Evolutionary conservation across 371 early-diverging fungal species (phyloP).

Genomic region (Capillidium heterosporum): DNA sequence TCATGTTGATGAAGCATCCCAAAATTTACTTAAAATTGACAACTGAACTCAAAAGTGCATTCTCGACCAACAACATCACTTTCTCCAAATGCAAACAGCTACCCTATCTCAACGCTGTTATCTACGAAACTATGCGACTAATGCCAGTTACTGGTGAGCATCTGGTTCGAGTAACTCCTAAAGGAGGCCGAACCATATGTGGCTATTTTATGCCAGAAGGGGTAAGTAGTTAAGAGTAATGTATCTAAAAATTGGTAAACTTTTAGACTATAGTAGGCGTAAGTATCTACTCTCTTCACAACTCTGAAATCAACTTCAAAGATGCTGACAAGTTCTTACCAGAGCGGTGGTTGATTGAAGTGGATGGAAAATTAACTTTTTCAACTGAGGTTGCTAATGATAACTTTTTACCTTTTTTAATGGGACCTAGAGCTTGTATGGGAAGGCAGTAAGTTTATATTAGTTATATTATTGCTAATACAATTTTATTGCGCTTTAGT

Average conservation of each 20-base stretch:
- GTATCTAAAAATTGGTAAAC: neutral
- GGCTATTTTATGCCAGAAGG: slow-evolving; percentile 10
- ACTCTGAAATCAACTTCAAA: neutral
- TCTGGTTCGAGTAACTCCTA: slow-evolving; percentile 12
- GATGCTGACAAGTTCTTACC: neutral
- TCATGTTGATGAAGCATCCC: neutral
- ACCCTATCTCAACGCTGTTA: slow-evolving; percentile 1
- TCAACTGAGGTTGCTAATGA: no score
- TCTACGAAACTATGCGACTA: slow-evolving; percentile 4
- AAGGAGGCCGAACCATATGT: slow-evolving; percentile 10
- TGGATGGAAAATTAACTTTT: neutral
- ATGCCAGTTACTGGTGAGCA: neutral
- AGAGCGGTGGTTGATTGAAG: neutral
- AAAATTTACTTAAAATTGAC: neutral
- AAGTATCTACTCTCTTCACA: neutral
- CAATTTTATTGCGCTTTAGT: neutral
- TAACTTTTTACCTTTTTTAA: slow-evolving; percentile 1
- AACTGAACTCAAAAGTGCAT: neutral
- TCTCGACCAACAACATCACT: neutral
- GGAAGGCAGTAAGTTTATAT: neutral
- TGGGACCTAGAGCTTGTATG: slow-evolving; percentile 4
- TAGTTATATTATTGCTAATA: neutral
- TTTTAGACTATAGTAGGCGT: neutral
- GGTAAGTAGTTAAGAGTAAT: neutral
- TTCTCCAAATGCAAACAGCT: neutral